phyloP scores from a whole-genome alignment of 225 moss, liverwort and hornwort genomes.

The Physcomitrellopsis africana region DNA sequence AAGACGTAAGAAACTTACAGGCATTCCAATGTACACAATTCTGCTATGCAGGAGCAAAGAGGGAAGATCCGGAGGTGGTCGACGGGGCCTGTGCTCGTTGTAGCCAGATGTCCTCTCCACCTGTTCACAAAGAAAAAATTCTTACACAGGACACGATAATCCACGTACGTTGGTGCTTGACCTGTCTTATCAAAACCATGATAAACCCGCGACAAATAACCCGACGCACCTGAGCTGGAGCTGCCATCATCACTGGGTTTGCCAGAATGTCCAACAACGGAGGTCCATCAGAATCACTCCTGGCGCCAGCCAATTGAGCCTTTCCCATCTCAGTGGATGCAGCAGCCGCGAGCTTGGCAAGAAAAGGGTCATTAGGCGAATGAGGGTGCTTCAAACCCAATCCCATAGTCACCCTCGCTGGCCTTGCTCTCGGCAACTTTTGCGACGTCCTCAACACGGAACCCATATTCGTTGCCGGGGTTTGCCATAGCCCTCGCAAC shows the following conservation, averaged over 20 bases:
- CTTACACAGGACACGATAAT: neutral
- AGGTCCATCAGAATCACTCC: slow-evolving; percentile 51
- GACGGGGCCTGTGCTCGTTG: slow-evolving; percentile 76
- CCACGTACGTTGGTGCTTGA: slow-evolving; percentile 45
- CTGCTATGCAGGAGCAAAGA: slow-evolving; percentile 74
- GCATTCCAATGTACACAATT: slow-evolving; percentile 84
- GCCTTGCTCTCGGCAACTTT: slow-evolving; percentile 28
- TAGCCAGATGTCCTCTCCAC: slow-evolving; percentile 75
- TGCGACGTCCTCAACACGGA: slow-evolving; percentile 12
- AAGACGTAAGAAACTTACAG: slow-evolving; percentile 40
- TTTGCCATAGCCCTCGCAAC: slow-evolving; percentile 25
- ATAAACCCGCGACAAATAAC: neutral
- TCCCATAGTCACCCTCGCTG: slow-evolving; percentile 54
- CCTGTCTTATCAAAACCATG: slow-evolving; percentile 12
- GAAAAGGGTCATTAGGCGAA: slow-evolving; percentile 63
- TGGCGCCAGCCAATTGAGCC: slow-evolving; percentile 61
- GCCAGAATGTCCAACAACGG: slow-evolving; percentile 67
- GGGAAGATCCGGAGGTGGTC: slow-evolving; percentile 80
- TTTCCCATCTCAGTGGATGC: slow-evolving; percentile 56
- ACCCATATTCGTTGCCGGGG: slow-evolving; percentile 8
- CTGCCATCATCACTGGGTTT: slow-evolving; percentile 71
- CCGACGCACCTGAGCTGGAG: slow-evolving; percentile 66
- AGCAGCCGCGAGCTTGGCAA: slow-evolving; percentile 64
- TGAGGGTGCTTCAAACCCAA: slow-evolving; percentile 58
- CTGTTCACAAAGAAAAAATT: slow-evolving; percentile 33